Conservation (phyloP, 2,329 filamentous ascomycete genomes). For the Fusarium longipes region DNA sequence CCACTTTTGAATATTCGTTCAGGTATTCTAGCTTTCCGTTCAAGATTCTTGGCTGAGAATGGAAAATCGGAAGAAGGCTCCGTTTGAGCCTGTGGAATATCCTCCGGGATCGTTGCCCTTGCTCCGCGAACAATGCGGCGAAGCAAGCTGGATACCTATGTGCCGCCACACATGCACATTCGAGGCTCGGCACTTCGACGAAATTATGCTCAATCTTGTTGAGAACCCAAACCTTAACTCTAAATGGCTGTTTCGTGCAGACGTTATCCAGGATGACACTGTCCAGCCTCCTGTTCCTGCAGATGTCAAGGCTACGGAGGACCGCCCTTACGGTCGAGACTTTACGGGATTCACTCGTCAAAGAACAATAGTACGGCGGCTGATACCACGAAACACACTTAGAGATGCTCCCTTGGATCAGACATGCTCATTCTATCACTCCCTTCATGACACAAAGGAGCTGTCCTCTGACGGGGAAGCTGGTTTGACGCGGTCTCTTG, state of each 20-base stretch:
- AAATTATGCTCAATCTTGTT: constrained; percentile 79
- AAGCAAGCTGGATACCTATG: constrained; percentile 63
- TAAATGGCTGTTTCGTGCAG: constrained; percentile 80
- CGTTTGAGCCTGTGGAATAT: constrained; percentile 48
- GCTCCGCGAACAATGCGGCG: constrained; percentile 44
- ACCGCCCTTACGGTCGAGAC: background rate
- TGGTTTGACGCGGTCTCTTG: constrained; percentile 51
- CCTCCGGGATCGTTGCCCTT: constrained; percentile 42
- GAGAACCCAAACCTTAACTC: constrained; percentile 85
- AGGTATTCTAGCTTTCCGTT: constrained; percentile 3
- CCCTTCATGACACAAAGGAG: constrained; percentile 26
- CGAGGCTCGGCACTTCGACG: constrained; percentile 68
- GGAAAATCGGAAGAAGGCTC: constrained; percentile 37
- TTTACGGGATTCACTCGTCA: constrained; percentile 55
- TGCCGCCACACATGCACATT: constrained; percentile 71
- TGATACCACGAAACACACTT: constrained; percentile 84
- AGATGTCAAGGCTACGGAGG: background rate
- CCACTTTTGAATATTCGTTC: constrained; percentile 6
- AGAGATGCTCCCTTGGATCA: constrained; percentile 82
- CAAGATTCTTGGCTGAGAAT: constrained; percentile 21
- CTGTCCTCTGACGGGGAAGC: constrained; percentile 39
- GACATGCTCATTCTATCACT: constrained; percentile 78
- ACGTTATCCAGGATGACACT: constrained; percentile 66
- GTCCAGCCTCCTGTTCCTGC: constrained; percentile 32
- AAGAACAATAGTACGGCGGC: constrained; percentile 76